Evolutionary conservation across 768 basidiomycete genomes (phyloP), one percentile per base, ranked within the genome.

Genomic region (Dentipellis fragilis): DNA sequence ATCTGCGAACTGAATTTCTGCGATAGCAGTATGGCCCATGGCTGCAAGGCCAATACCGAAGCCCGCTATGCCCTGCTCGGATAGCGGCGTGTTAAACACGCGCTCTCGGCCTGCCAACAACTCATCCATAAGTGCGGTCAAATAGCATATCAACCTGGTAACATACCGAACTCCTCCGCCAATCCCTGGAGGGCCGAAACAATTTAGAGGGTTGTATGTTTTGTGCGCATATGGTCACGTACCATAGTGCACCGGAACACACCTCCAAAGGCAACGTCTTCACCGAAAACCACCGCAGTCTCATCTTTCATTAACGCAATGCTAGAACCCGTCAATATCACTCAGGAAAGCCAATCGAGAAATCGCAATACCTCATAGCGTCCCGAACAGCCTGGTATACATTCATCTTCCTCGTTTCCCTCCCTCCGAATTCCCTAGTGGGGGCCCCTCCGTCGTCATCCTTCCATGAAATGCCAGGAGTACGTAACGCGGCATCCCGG

Each of bases 241-340:
- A 90, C 90, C 86, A 93, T 90, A 0, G 90, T 92, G 62, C 92
- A 95, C 57, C 93, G 78, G 64, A 97, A 97, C 12, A 97, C 93
- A 3, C 93, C 93, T 10, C 93, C 93, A 61, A 95, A 96, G 0
- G 87, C 88, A 49, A 97, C 91, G 59, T 93, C 89, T 65, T 89
- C 85, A 7, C 93, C 93, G 63, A 96, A 96, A 0, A 96, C 84
- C 4, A 95, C 83, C 1, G 94, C 85, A 52, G 73, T 87, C 52
- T 91, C 88, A 64, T 97, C 92, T 65, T 90, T 93, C 34, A 78
- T 72, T 17, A 97, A 70, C 4, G 89, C 89, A 57, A 88, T 91
- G 56, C 91, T 91, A 55, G 10, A 42, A 22, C 23, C 3, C 22
- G 14, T 14, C 11, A 14, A 42, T 29, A 19, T 39, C 14, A 10